Evolutionary conservation across 2,329 filamentous ascomycete genomes (phyloP), one percentile per base, ranked within the genome.

Genomic region (Trichoderma breve): DNA sequence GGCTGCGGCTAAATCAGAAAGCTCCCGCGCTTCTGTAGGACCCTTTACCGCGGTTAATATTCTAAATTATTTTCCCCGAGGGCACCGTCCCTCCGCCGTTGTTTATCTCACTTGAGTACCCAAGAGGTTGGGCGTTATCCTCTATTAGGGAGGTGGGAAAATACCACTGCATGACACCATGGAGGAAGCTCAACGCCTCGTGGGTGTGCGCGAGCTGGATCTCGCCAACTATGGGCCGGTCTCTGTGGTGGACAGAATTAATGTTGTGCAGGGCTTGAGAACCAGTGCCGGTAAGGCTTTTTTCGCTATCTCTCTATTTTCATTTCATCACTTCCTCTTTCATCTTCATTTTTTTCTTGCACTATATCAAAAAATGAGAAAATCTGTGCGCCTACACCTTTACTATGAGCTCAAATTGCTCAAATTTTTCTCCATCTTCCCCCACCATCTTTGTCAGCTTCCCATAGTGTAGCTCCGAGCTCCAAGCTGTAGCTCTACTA

Each of bases 221-320:
- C 78, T 88, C 76, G 84, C 84, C 74, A 80, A 82, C 70, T 85
- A 82, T 73, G 81, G 84, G 71, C 80, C 83, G 58, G 84, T 82
- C 74, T 84, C 85, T 64, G 83, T 89, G 74, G 84, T 84, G 70
- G 85, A 88, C 78, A 84, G 83, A 75, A 84, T 89, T 80, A 88
- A 86, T 78, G 82, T 85, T 53, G 84, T 90, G 55, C 88, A 88
- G 3, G 88, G 84, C 36, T 81, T 90, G 69, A 88, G 86, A 77
- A 88, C 87, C 73, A 89, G 88, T 78, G 85, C 88, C 78, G 88
- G 88, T 90, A 80, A 86, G 88, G 81, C 69, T 73, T 73, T 73
- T n/a, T 1, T 30, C 11, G n/a, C n/a, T n/a, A n/a, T n/a, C n/a
- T n/a, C n/a, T n/a, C n/a, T n/a, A n/a, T n/a, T n/a, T n/a, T n/a